Evolutionary conservation across 164 flowering plant species (phyloP), one percentile per base, ranked within the genome.

Genomic region (Brasenia schreberi): DNA sequence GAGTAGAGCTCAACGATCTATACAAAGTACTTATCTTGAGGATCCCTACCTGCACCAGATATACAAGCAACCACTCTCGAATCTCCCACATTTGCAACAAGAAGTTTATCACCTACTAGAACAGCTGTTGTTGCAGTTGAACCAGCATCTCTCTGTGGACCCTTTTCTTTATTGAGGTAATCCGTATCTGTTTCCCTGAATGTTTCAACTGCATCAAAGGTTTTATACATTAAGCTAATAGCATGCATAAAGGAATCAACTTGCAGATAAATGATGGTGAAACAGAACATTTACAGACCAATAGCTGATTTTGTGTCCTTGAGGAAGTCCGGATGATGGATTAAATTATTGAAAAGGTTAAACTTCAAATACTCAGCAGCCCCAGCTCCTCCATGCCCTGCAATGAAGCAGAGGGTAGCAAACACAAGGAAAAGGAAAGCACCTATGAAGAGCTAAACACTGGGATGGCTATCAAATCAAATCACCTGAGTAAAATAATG

Each of bases 81-180:
- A 80, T 89, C 96, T 19, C 96, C 96, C 68, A 89, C 96, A 82
- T 89, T 89, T 66, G 96, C 90, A 68, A 87, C 96, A 71, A 87
- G 70, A 19, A 89, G 69, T 56, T 81, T 73, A 59, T 84, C 80
- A 9, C 87, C 85, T 7, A 89, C 44, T 19, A 89, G 69, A 39
- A 87, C 69, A 60, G 86, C 89, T 49, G 96, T 84, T 67, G 96
- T 83, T 64, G 96, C 96, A 70, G 96, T 89, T 70, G 96, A 87
- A 42, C 96, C 90, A 52, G 92, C 86, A 77, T 84, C 90, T 71
- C 77, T 89, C 39, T 77, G 80, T 65, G 84, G 84, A 39, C 81
- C 85, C 68, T 82, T 85, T 66, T 85, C 90, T 73, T 81, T 84
- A 62, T 79, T 79, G 19, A 89, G 81, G 77, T 76, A 89, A 76